These are phyloP conservation scores for Cryptosporidium canis DNA, from an alignment of 169 alveolate genomes.

Conservation along the genomic window DNA sequence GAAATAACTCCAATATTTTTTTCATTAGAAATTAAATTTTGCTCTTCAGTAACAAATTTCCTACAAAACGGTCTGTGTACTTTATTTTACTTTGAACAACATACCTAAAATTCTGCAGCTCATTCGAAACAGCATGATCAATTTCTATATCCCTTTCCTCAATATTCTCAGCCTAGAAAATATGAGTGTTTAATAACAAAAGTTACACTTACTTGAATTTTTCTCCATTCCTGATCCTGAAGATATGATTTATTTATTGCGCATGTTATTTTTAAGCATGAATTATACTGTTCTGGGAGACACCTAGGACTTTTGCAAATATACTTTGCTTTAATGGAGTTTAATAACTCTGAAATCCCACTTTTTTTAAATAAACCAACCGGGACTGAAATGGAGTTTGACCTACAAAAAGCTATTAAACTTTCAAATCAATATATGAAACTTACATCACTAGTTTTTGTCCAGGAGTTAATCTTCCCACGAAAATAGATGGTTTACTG, in stretches of 20 bases:
- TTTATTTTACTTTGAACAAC: neutral
- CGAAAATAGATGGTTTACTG: conserved; percentile 35
- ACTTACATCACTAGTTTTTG: conserved; percentile 64
- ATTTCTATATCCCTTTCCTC: conserved; percentile 29
- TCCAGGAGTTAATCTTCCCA: conserved; percentile 52
- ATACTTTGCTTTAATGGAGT: neutral
- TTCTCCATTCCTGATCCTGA: conserved; percentile 16
- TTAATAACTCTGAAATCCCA: conserved; percentile 3
- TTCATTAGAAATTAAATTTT: neutral
- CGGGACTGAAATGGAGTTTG: conserved; percentile 39
- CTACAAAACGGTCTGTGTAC: neutral
- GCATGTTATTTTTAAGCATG: conserved; percentile 58
- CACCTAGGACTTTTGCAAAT: conserved; percentile 47
- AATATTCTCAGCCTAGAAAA: neutral
- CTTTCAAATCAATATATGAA: neutral
- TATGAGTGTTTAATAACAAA: neutral
- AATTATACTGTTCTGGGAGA: conserved; percentile 56
- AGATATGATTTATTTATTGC: neutral
- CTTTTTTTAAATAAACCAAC: neutral
- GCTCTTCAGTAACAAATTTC: neutral
- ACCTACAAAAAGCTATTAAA: neutral
- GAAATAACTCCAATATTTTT: neutral
- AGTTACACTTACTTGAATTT: conserved; percentile 23
- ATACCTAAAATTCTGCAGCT: conserved; percentile 39
- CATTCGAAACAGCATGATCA: conserved; percentile 21